phyloP scores from a whole-genome alignment of 176 grass and related monocot species.

The Paspalum vaginatum region DNA sequence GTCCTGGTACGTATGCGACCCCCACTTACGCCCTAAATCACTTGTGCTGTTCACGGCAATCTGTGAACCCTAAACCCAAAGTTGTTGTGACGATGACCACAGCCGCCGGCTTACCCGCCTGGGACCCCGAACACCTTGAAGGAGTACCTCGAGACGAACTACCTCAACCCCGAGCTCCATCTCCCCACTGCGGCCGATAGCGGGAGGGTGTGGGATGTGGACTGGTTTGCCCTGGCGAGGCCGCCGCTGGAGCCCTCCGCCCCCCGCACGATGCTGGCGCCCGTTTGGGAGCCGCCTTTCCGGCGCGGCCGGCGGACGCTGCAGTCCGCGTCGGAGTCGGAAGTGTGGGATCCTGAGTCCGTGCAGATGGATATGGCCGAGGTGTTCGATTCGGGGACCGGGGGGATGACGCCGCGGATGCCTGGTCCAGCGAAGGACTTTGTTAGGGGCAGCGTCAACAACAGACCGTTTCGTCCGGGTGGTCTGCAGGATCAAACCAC shows the following conservation, averaged over 20 bases:
- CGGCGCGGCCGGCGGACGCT: conserved; percentile 27
- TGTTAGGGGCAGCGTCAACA: conserved; percentile 86
- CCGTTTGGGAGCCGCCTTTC: conserved; percentile 83
- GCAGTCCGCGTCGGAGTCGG: not conserved
- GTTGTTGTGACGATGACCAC: conserved; percentile 24
- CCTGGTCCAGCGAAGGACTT: conserved; percentile 83
- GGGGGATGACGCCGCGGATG: conserved; percentile 59
- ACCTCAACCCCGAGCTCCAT: conserved; percentile 78
- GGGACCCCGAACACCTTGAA: conserved; percentile 61
- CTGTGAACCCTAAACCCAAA: conserved; percentile 43
- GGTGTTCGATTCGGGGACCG: conserved; percentile 62
- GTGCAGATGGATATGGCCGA: conserved; percentile 70
- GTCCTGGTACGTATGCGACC: conserved; percentile 60
- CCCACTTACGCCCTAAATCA: not conserved
- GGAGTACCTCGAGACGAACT: conserved; percentile 76
- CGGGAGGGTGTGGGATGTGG: conserved; percentile 74
- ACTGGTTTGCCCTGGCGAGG: conserved; percentile 73
- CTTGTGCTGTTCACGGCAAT: conserved; percentile 4
- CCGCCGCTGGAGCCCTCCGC: conserved; percentile 74
- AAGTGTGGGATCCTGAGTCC: conserved; percentile 74
- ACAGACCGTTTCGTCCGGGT: conserved; percentile 75
- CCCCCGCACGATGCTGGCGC: conserved; percentile 59
- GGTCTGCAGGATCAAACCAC: conserved; percentile 52
- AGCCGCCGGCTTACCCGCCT: conserved; percentile 80
- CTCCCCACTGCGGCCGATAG: conserved; percentile 61